phyloP scores from a whole-genome alignment of 306 rosid genomes.

The Cucumis hystrix region DNA sequence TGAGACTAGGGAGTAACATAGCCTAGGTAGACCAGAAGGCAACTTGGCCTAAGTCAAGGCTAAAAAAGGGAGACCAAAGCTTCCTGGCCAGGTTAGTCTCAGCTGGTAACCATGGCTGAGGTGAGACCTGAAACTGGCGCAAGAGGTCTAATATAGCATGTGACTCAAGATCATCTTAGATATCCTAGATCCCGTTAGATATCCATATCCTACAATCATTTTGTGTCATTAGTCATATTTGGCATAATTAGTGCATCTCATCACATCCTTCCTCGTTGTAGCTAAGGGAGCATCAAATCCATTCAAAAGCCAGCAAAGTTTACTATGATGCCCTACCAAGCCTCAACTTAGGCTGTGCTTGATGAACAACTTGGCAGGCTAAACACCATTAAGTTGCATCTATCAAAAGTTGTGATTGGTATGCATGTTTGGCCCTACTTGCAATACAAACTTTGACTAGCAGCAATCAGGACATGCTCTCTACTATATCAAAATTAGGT shows the following conservation, averaged over 20 bases:
- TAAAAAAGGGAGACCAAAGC: not conserved
- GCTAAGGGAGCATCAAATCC: not conserved
- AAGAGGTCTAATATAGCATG: not conserved
- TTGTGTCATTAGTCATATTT: not conserved
- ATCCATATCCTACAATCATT: not conserved
- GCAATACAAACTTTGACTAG: not conserved
- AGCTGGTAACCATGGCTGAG: not conserved
- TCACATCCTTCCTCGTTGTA: not conserved
- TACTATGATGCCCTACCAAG: not conserved
- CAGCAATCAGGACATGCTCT: not conserved
- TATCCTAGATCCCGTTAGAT: not conserved
- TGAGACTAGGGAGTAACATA: not conserved
- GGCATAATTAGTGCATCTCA: not conserved
- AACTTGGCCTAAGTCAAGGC: not conserved
- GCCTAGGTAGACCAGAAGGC: not conserved
- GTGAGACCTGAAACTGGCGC: not conserved
- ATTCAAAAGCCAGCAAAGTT: not conserved
- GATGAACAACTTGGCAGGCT: not conserved
- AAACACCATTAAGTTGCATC: not conserved
- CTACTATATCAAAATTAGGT: not conserved
- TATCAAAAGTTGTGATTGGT: not conserved
- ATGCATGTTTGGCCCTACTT: not conserved
- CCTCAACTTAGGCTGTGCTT: not conserved
- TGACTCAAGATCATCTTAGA: not conserved
- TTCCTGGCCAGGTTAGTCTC: not conserved